Evolutionary conservation across 2,329 filamentous ascomycete species (phyloP), one percentile per base, ranked within the genome.

Genomic region (Zalaria obscura): DNA sequence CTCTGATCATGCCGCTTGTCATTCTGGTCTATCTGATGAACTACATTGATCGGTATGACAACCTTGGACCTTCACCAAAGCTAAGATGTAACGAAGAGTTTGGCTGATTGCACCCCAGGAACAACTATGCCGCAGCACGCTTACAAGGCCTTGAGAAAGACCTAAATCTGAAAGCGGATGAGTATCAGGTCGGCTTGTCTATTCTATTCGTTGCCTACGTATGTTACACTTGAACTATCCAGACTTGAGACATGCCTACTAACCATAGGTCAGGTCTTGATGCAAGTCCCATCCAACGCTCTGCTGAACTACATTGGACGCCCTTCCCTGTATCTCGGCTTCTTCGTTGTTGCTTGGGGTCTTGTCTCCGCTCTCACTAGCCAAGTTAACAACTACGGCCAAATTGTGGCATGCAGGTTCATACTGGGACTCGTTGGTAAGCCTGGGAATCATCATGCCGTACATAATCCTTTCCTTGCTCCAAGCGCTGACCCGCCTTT

Each of bases 1-100:
- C 68, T 11, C 69, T 80, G 36, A 51, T 87, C 59, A 68, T 85
- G 50, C 80, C 80, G 0, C 76, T 79, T 63, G 67, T 87, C 42
- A 75, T 86, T 37, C 54, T 84, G 50, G 83, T 87, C 61, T 83
- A 83, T 54, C 80, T 83, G 55, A 68, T 80, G 64, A 84, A 85
- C 61, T 84, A 83, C 38, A 61, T 80, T 9, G 72, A 76, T 50
- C 28, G 52, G 56, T 58, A 55, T 40, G 36, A 7, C 18, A 3
- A 25, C 5, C n/a, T 18, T 28, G 18, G 7, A 2, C 33, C 8
- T 37, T 26, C 6, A 39, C 18, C 5, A 11, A 8, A 25, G 25
- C 25, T 7, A 25, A n/a, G 5, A n/a, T 3, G 9, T 27, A 27
- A 25, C 25, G 10, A 25, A 9, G 8, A 10, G 25, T 27, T 4